A percentile compares a stretch with the other conserved stretches of the same genome.
These are phyloP conservation scores for Diphasiastrum complanatum DNA, from an alignment of 83 land plant genomes.

Conservation along the genomic window DNA sequence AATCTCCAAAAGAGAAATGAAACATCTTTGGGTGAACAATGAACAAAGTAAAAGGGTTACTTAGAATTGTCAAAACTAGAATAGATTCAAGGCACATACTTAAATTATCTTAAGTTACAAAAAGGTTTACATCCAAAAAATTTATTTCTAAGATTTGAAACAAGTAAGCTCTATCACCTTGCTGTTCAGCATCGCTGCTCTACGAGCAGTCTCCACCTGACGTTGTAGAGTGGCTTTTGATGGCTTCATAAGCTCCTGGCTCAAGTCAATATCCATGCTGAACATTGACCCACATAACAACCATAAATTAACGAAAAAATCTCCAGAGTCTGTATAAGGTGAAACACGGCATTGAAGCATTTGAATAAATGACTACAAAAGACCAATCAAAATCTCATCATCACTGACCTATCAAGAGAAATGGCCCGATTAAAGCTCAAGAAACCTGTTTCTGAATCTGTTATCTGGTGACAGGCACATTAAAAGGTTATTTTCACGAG, in stretches of 20 bases:
- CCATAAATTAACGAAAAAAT: background rate
- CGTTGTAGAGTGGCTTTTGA: slow-evolving; percentile 1
- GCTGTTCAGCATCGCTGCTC: background rate
- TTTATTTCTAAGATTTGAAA: too few relatives aligned
- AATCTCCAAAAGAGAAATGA: background rate
- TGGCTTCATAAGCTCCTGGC: slow-evolving; percentile 9
- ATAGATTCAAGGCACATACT: too few relatives aligned
- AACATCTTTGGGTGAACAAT: too few relatives aligned
- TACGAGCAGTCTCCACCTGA: slow-evolving; percentile 17
- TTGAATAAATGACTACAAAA: background rate
- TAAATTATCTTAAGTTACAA: too few relatives aligned
- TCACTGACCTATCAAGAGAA: slow-evolving; percentile 6
- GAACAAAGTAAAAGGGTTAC: too few relatives aligned
- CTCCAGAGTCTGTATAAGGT: background rate
- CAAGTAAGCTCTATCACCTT: background rate
- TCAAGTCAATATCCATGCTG: slow-evolving; percentile 11
- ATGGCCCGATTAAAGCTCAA: slow-evolving; percentile 13
- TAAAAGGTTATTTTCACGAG: background rate
- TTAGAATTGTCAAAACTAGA: too few relatives aligned
- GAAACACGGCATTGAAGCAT: background rate
- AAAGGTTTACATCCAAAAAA: too few relatives aligned
- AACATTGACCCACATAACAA: background rate
- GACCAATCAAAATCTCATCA: background rate
- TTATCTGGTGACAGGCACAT: slow-evolving; percentile 4
- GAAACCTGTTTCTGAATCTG: slow-evolving; percentile 1